Evolutionary conservation across 2,329 filamentous ascomycete genomes (phyloP), one percentile per base, ranked within the genome.

Genomic region (Dactylellina cionopaga): DNA sequence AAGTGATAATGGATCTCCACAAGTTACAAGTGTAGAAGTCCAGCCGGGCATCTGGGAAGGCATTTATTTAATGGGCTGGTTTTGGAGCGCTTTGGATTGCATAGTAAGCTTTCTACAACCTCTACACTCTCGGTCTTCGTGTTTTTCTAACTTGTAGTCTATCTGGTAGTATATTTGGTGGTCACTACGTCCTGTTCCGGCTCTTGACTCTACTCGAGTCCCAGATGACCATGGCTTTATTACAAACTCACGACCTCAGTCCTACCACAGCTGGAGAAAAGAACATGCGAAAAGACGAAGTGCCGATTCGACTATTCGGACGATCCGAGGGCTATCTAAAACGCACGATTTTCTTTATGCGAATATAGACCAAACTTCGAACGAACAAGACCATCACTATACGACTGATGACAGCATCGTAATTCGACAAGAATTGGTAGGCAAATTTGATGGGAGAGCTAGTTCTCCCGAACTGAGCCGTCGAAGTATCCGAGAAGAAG

Each of bases 31-130:
- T 25, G 59, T 72, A 2, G 68, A 72, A 33, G 68, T 72, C 10
- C 59, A 64, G 24, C 68, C 68, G 19, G 68, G 68, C 13, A 72
- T 72, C 17, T 72, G 68, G 68, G 68, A 72, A 15, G 68, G 68
- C 10, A 43, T 72, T 4, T 72, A 72, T 24, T 17, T 72, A 11
- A 72, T 72, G 59, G 59, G 68, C 10, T 72, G 68, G 68, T n/a
- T 55, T 5, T 72, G 68, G 68, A 65, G 52, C 27, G 44, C 46
- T 1, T 51, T 72, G 13, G 68, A 72, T 33, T 65, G 59, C 29
- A 54, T 44, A 19, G 68, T 72, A 72, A 7, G 68, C 7, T 5
- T 37, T 15, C 22, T 25, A n/a, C 27, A 27, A 17, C 6, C 9
- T 27, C 17, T 22, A 19, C 25, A 17, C 31, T 4, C 2, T 27